phyloP scores from a whole-genome alignment of 129 eudicot species.

The Flaveria brownii region DNA sequence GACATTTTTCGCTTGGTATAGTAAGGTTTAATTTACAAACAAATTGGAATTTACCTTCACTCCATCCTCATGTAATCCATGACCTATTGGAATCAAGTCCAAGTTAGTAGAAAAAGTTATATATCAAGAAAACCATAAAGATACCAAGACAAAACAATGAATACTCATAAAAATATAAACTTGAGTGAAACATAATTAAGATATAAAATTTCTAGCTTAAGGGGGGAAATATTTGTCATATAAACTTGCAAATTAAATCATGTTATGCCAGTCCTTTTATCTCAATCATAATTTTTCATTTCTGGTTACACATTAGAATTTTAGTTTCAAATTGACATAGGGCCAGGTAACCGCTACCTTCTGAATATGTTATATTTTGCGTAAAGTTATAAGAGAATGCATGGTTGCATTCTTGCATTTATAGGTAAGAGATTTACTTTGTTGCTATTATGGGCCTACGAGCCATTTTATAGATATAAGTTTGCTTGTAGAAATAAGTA shows the following conservation, averaged over 20 bases:
- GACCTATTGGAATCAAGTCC: constrained; percentile 43
- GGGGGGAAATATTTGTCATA: too few species aligned
- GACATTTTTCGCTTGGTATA: background rate
- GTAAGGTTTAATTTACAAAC: background rate
- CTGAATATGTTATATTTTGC: too few species aligned
- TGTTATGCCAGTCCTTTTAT: background rate
- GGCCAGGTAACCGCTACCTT: too few species aligned
- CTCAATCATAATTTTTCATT: too few species aligned
- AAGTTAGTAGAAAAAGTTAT: background rate
- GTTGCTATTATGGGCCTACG: too few species aligned
- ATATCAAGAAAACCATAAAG: background rate
- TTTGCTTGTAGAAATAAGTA: background rate
- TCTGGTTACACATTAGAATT: too few species aligned
- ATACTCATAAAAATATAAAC: too few species aligned
- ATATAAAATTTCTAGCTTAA: too few species aligned
- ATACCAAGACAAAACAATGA: background rate
- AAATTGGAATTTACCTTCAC: constrained; percentile 48
- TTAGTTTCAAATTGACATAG: too few species aligned
- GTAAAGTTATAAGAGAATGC: too few species aligned
- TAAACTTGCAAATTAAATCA: background rate
- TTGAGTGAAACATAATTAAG: background rate
- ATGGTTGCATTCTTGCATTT: too few species aligned
- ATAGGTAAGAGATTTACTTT: too few species aligned
- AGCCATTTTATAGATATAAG: background rate
- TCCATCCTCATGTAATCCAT: constrained; percentile 87